Conservation (phyloP, 441 rosid species). For the Viola pubescens region DNA sequence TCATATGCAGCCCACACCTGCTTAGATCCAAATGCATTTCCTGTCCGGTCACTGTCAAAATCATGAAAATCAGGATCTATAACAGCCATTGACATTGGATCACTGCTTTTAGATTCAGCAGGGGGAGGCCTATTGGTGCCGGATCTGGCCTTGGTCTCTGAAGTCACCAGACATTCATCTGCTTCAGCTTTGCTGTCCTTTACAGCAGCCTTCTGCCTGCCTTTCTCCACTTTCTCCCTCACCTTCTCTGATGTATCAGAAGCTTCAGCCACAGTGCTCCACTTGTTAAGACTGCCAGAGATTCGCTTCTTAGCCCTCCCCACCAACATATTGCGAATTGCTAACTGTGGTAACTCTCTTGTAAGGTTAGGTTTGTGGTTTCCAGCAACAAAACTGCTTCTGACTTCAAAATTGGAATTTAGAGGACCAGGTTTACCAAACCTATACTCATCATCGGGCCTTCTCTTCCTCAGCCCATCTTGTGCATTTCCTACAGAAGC, state of each 20-base stretch:
- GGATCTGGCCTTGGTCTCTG: conserved; percentile 15
- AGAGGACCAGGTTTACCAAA: conserved; percentile 25
- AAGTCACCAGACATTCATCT: conserved; percentile 11
- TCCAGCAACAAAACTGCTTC: conserved; percentile 16
- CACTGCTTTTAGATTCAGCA: conserved; percentile 18
- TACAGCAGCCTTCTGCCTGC: conserved; percentile 24
- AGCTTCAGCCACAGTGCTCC: conserved; percentile 19
- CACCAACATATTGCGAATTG: conserved; percentile 42
- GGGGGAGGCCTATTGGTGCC: conserved; percentile 8
- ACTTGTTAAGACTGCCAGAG: conserved; percentile 29
- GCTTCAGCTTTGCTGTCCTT: conserved; percentile 12
- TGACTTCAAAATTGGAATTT: conserved; percentile 19
- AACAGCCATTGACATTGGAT: conserved; percentile 39
- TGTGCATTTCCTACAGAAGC: conserved; percentile 15
- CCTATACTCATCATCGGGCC: conserved; percentile 21
- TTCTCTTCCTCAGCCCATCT: conserved; percentile 27
- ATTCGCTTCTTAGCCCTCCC: conserved; percentile 43
- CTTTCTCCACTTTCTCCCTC: conserved; percentile 17
- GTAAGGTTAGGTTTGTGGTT: conserved; percentile 24
- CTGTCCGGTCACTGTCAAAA: conserved; percentile 68
- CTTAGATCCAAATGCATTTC: conserved; percentile 55
- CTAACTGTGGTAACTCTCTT: conserved; percentile 40
- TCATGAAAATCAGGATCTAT: conserved; percentile 91
- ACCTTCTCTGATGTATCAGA: conserved; percentile 15
- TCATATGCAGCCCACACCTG: conserved; percentile 97